Evolutionary conservation across 2,329 filamentous ascomycete genomes (phyloP), one percentile per base, ranked within the genome.

Genomic region (Clonostachys rhizophaga): DNA sequence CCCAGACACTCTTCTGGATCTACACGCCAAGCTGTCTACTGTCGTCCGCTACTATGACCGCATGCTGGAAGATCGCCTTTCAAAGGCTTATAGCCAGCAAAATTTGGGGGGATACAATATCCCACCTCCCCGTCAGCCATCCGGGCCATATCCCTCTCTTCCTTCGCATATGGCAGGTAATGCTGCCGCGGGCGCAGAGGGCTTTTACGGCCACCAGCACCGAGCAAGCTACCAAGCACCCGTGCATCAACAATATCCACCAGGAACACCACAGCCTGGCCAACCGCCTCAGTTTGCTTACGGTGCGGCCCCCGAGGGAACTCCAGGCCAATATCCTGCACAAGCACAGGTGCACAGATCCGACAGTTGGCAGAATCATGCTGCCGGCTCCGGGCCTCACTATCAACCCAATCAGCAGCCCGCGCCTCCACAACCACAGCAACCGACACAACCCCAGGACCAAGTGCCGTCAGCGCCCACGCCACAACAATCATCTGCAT

Each of bases 41-140:
- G 94, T 97, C 24, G 94, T 99, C 6, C 83, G 94, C 34, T 97
- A 97, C 63, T 99, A 99, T 62, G 94, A 99, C 65, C 84, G 91
- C 39, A 97, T 99, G 94, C 78, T 99, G 14, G 94, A 99, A 67
- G 94, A 99, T 53, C 84, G 94, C 37, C 75, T 99, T 24, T 95
- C 91, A 9, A 95, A 87, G 64, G 92, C 94, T 2, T 97, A 97
- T 63, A 87, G 84, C 53, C 89, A 95, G 58, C 87, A 92, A 57
- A 84, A 69, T 40, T 70, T 90, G 17, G 79, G 84, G 11, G 78
- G 79, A 3, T 90, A 90, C 54, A 78, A 71, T 50, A 64, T 81
- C 11, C 75, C 79, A 16, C 69, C 72, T 35, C 66, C 63, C 43
- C 73, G 72, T 34, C 81, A 70, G 56, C 67, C 79, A 10, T 64